A percentile compares a stretch with the other conserved stretches of the same genome.
phyloP scores from a whole-genome alignment of 192 early-diverging fungal species.

The Nowakowskiella sp. region DNA sequence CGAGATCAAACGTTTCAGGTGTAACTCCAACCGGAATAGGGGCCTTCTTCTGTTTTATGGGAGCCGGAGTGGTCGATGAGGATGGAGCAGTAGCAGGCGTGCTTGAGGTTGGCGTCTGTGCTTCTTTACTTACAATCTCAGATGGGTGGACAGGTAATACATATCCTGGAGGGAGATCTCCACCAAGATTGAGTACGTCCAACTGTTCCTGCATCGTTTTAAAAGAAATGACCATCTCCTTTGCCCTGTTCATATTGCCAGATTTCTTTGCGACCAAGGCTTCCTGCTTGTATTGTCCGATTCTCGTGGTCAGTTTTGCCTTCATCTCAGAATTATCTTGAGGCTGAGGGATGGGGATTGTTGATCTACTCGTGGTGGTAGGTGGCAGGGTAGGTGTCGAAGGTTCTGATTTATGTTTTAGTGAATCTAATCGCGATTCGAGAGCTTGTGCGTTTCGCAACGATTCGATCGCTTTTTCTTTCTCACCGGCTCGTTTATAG shows the following conservation, averaged over 20 bases:
- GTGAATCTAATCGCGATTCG: conserved; percentile 28
- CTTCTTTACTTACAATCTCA: background rate
- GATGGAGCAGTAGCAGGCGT: background rate
- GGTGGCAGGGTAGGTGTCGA: background rate
- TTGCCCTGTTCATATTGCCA: conserved; percentile 32
- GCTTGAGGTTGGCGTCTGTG: background rate
- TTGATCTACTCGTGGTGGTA: background rate
- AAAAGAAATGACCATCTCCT: conserved; percentile 39
- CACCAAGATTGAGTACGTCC: conserved; percentile 22
- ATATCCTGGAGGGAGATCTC: conserved; percentile 10
- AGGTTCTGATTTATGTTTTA: conserved; percentile 15
- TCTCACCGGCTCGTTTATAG: conserved; percentile 38
- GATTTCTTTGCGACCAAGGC: conserved; percentile 48
- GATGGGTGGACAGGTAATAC: conserved; percentile 9
- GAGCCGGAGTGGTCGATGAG: conserved; percentile 6
- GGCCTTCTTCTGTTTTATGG: conserved; percentile 16
- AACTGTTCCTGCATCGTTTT: conserved; percentile 38
- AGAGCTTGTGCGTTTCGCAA: conserved; percentile 32
- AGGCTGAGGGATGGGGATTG: background rate
- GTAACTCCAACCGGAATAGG: too few relatives aligned
- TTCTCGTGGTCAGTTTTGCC: conserved; percentile 21
- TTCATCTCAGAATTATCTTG: conserved; percentile 13
- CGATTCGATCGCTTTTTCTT: conserved; percentile 31
- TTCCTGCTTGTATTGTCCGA: conserved; percentile 52
- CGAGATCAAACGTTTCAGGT: too few relatives aligned